Conservation (phyloP, 306 rosid genomes). For the Cucurbita moschata region DNA sequence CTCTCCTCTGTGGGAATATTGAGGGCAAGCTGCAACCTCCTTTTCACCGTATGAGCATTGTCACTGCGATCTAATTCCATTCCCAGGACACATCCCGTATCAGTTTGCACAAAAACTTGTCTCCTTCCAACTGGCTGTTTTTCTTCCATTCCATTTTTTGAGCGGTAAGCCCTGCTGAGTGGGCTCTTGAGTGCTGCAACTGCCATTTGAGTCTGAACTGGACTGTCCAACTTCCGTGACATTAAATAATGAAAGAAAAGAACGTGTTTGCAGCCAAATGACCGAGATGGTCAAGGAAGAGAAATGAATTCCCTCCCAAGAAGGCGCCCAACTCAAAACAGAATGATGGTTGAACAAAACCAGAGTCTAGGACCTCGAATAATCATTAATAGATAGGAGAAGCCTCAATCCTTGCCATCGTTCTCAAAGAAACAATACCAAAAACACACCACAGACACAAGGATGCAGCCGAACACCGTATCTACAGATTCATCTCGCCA, state of each 20-base stretch:
- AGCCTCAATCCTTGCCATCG: not conserved
- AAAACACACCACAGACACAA: not conserved
- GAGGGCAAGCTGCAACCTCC: slow-evolving; percentile 85
- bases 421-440: not conserved
- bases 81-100: slow-evolving; percentile 75
- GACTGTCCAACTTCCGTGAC: slow-evolving; percentile 85
- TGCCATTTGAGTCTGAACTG: slow-evolving; percentile 97
- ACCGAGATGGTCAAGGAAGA: slow-evolving; percentile 38
- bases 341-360: slow-evolving; percentile 11
- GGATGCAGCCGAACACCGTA: not conserved
- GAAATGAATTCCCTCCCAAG: slow-evolving; percentile 35
- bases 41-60: slow-evolving; percentile 90
- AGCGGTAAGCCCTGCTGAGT: slow-evolving; percentile 43
- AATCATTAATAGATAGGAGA: not conserved
- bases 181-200: slow-evolving; percentile 52
- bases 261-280: slow-evolving; percentile 15
- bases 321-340: slow-evolving; percentile 34
- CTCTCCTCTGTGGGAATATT: slow-evolving; percentile 80
- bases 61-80: slow-evolving; percentile 85
- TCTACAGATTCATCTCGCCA: slow-evolving; percentile 2
- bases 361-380: not conserved
- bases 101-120: slow-evolving; percentile 83
- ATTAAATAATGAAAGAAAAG: slow-evolving; percentile 24
- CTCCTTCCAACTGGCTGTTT: slow-evolving; percentile 55
- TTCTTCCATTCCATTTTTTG: slow-evolving; percentile 32